These are phyloP conservation scores for Canavalia ensiformis DNA, from an alignment of 306 rosid species.

Conservation along the genomic window DNA sequence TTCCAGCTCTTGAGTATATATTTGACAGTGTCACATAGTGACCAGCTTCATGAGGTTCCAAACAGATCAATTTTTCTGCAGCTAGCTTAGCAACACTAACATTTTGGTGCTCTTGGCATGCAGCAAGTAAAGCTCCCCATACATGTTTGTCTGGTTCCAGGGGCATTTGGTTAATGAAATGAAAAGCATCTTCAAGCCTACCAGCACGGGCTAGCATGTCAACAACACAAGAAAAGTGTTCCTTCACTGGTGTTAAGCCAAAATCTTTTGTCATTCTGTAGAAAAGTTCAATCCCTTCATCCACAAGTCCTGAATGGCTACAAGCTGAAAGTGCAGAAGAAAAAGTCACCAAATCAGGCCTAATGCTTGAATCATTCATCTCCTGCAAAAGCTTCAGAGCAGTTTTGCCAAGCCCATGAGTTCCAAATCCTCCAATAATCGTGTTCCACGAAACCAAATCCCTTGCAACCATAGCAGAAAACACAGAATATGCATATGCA, in stretches of 20 bases:
- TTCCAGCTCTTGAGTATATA: slow-evolving; percentile 58
- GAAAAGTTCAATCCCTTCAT: slow-evolving; percentile 62
- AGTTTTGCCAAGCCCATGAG: slow-evolving; percentile 58
- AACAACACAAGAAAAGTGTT: slow-evolving; percentile 61
- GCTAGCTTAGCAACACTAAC: slow-evolving; percentile 56
- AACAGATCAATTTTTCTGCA: slow-evolving; percentile 53
- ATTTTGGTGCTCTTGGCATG: slow-evolving; percentile 57
- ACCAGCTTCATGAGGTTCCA: slow-evolving; percentile 58
- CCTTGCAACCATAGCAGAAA: slow-evolving; percentile 52
- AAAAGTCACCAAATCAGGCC: slow-evolving; percentile 56
- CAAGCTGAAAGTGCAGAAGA: slow-evolving; percentile 65
- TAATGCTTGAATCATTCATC: slow-evolving; percentile 51
- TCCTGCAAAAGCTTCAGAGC: slow-evolving; percentile 55
- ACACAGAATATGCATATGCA: slow-evolving; percentile 54
- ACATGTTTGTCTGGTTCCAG: slow-evolving; percentile 54
- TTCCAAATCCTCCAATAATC: slow-evolving; percentile 62
- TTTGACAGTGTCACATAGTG: slow-evolving; percentile 64
- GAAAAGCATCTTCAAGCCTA: slow-evolving; percentile 59
- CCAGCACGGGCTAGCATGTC: slow-evolving; percentile 62
- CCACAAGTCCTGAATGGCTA: slow-evolving; percentile 62
- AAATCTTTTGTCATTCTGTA: slow-evolving; percentile 52
- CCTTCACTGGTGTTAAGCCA: slow-evolving; percentile 51
- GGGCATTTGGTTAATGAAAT: slow-evolving; percentile 55
- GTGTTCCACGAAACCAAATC: slow-evolving; percentile 66
- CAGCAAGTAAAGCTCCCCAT: slow-evolving; percentile 67